Conservation (phyloP, 2,329 filamentous ascomycete species). For the Tolypocladium cylindrosporum region DNA sequence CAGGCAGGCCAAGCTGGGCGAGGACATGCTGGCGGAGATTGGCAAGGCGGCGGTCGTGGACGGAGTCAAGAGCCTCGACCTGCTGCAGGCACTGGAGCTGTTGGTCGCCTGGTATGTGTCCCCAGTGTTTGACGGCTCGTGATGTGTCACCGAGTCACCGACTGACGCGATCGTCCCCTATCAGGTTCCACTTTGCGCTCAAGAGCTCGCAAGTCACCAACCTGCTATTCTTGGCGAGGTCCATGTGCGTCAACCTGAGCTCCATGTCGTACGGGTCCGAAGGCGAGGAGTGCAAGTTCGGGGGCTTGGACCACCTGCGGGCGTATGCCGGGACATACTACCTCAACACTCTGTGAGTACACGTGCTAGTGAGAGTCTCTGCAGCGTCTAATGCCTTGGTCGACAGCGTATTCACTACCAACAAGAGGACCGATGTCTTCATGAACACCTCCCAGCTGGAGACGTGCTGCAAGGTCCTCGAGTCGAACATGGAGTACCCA, state of each 20-base stretch:
- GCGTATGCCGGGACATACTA: conserved; percentile 41
- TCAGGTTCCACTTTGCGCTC: conserved; percentile 36
- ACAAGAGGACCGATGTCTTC: conserved; percentile 37
- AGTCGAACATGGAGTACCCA: conserved; percentile 28
- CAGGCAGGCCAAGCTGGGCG: conserved; percentile 32
- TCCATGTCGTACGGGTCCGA: conserved; percentile 17
- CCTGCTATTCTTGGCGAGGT: conserved; percentile 35
- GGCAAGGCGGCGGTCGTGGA: conserved; percentile 27
- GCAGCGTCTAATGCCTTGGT: neutral
- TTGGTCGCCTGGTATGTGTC: conserved; percentile 33
- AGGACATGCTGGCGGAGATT: conserved; percentile 33
- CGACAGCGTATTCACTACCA: conserved; percentile 29
- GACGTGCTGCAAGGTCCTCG: conserved; percentile 30
- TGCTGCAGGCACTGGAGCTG: conserved; percentile 36
- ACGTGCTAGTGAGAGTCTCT: too few species aligned
- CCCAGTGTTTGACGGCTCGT: neutral
- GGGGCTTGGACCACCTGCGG: conserved; percentile 32
- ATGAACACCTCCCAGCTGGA: conserved; percentile 36
- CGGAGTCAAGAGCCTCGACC: conserved; percentile 33
- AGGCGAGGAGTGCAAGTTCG: conserved; percentile 13
- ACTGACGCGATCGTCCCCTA: neutral
- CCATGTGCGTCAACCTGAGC: conserved; percentile 32
- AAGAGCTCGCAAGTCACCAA: conserved; percentile 41
- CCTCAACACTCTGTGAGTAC: conserved; percentile 34
- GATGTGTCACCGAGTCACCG: too few species aligned